These are phyloP conservation scores for Clavispora phyllophila DNA, from an alignment of 805 yeast genomes.

Conservation along the genomic window DNA sequence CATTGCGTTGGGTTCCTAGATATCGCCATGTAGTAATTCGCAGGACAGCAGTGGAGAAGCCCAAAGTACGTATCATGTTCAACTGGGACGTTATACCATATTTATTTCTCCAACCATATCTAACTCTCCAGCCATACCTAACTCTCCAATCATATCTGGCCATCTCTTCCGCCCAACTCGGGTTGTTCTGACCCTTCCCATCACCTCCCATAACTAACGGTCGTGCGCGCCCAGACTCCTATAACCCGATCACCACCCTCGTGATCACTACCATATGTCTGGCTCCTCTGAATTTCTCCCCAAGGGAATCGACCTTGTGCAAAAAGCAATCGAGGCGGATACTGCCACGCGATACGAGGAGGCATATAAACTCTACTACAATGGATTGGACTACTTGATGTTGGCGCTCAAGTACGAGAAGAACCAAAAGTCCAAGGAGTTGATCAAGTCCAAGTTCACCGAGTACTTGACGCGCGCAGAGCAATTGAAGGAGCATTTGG, in stretches of 20 bases:
- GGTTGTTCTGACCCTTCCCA: neutral
- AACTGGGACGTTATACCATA: too few species aligned
- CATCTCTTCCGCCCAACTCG: too few species aligned
- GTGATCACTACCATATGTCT: slow-evolving; percentile 14
- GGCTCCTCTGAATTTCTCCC: slow-evolving; percentile 64
- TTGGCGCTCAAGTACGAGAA: slow-evolving; percentile 90
- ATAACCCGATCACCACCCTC: slow-evolving; percentile 4
- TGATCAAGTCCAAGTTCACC: slow-evolving; percentile 81
- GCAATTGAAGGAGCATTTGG: slow-evolving; percentile 84
- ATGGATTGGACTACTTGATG: slow-evolving; percentile 92
- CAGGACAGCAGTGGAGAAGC: too few species aligned
- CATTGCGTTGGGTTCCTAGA: too few species aligned
- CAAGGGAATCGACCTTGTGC: slow-evolving; percentile 93
- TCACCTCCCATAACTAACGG: neutral
- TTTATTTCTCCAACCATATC: too few species aligned
- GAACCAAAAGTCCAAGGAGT: slow-evolving; percentile 81
- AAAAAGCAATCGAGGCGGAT: slow-evolving; percentile 93
- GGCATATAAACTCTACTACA: slow-evolving; percentile 88
- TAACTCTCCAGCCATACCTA: too few species aligned
- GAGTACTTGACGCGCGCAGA: slow-evolving; percentile 93
- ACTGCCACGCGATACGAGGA: slow-evolving; percentile 86
- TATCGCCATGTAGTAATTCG: too few species aligned
- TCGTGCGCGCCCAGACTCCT: slow-evolving; percentile 2
- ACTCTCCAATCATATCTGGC: too few species aligned
- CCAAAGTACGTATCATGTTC: too few species aligned